Base-by-base conservation (phyloP, 805 yeast species). In the Lipomyces anomalus region DNA sequence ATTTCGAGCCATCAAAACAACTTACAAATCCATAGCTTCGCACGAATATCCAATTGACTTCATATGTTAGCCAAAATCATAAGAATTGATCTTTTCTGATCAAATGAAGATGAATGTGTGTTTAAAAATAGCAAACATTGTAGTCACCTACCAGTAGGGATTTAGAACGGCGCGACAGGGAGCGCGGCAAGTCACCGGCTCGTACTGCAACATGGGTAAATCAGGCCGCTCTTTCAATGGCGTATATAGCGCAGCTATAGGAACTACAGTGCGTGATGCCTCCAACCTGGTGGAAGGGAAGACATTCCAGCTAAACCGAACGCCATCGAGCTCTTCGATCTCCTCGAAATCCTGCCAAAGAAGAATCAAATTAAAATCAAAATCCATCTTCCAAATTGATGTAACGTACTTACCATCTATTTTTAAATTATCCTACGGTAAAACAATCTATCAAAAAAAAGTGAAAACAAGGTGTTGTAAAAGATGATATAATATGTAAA, bases 221-320 rank as follows among this genome's bases (percentile, higher is more conserved):
- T 82, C 88, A 48, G 82, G 83, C 55, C 84, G 77, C 47, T 78
- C 78, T 59, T 86, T 79, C 57, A 92, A 74, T 6, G 99, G 99
- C n/a, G 97, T 89, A 71, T 88, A 92, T 52, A 92, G 69, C 45
- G 95, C 82, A 35, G 97, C 95, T 30, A 92, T 81, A 9, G 99
- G 98, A 26, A 92, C 89, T 17, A 90, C 94, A 60, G 88, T 83
- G 57, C 92, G 83, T 58, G 82, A 81, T 17, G 95, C 92, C 65
- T 92, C 97, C 35, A 79, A 78, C 57, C 88, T 79, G 32, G 95
- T 82, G 35, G 84, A 79, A 23, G 99, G 98, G 59, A 90, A 81
- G 35, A 85, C 82, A 64, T 84, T 81, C 90, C 90, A 84, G 57
- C 83, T 78, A 69, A 84, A 82, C 47, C 84, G 74, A 42, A 80